Conservation (phyloP, 306 rosid genomes). For the Quercus berberidifolia region DNA sequence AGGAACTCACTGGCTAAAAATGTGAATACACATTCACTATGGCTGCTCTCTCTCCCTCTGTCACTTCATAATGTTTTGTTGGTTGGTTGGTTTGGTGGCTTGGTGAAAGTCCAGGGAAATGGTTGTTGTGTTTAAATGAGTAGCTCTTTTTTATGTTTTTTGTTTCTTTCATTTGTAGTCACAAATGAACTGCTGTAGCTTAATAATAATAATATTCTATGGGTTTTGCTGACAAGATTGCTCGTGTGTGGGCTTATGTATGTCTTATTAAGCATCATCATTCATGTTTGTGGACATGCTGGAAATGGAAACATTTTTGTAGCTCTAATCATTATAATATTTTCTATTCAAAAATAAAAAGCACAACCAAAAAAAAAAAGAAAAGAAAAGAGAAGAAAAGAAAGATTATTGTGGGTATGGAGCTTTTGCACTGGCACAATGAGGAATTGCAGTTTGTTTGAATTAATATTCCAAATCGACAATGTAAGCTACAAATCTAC, state of each 20-base stretch:
- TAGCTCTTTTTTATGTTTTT: background rate
- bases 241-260: background rate
- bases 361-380: too few relatives aligned
- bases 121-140: conserved; percentile 21
- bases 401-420: background rate
- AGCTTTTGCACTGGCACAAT: background rate
- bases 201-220: background rate
- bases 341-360: too few relatives aligned
- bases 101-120: background rate
- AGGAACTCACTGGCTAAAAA: conserved; percentile 48
- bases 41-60: background rate
- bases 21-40: background rate
- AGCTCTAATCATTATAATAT: too few relatives aligned
- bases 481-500: background rate
- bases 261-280: background rate
- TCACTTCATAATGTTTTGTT: background rate
- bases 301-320: too few relatives aligned
- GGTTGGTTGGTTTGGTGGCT: conserved; percentile 6
- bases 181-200: conserved; percentile 25
- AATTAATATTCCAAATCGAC: background rate
- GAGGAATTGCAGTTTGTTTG: background rate
- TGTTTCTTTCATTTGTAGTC: conserved; percentile 12
- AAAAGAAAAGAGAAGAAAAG: too few relatives aligned
- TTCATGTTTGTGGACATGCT: too few relatives aligned
- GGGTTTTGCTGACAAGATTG: background rate